phyloP scores from a whole-genome alignment of 257 asterid genomes.

The Coffea eugenioides region DNA sequence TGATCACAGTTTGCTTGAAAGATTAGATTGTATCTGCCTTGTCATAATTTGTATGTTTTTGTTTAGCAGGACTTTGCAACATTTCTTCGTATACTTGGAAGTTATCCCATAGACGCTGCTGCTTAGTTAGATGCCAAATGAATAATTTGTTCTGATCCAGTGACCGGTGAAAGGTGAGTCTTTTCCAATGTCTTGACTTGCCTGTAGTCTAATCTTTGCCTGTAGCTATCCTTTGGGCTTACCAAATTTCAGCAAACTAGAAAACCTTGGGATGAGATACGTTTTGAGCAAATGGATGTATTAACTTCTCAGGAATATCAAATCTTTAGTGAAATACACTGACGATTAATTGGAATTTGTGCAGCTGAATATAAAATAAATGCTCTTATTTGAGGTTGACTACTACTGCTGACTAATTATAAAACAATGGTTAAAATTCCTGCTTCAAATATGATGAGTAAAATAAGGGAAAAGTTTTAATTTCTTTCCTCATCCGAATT shows the following conservation, averaged over 20 bases:
- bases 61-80: slow-evolving; percentile 19
- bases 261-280: not conserved
- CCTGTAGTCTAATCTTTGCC: not conserved
- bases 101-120: slow-evolving; percentile 22
- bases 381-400: not conserved
- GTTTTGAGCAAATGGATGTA: not conserved
- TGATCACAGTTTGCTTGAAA: too few species aligned
- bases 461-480: too few species aligned
- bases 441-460: not conserved
- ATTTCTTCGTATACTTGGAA: slow-evolving; percentile 29
- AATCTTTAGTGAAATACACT: not conserved
- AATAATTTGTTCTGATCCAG: not conserved
- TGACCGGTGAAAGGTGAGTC: not conserved
- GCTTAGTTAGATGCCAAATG: not conserved
- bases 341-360: not conserved
- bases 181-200: not conserved
- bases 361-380: not conserved
- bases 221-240: not conserved
- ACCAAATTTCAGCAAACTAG: not conserved
- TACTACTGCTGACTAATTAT: too few species aligned
- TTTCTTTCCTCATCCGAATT: not conserved
- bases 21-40: not conserved
- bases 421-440: not conserved
- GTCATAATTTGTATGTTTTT: not conserved
- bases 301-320: not conserved